These are phyloP conservation scores for Dovyalis caffra DNA, from an alignment of 345 rosid species.

Conservation along the genomic window DNA sequence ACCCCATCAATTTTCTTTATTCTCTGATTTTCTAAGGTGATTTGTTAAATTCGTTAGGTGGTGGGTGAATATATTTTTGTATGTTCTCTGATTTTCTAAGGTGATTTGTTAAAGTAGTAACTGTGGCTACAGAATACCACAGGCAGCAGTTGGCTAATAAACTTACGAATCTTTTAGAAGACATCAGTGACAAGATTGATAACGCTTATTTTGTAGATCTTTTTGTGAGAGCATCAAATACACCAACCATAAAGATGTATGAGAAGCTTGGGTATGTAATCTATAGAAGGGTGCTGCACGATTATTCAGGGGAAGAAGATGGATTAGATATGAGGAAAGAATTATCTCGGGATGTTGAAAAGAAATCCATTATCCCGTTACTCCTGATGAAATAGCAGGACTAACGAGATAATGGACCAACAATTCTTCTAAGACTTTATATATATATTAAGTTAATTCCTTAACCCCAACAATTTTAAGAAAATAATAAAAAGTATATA, in stretches of 20 bases:
- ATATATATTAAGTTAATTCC: too few relatives aligned
- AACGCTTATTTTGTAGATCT: constrained; percentile 94
- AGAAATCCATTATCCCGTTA: too few relatives aligned
- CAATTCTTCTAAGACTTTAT: too few relatives aligned
- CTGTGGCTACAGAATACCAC: constrained; percentile 83
- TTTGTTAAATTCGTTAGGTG: neutral
- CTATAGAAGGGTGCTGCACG: constrained; percentile 79
- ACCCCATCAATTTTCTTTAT: neutral
- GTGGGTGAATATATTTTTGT: neutral
- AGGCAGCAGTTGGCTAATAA: constrained; percentile 90
- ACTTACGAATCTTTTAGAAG: constrained; percentile 84
- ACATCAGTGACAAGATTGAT: constrained; percentile 83
- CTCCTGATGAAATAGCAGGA: too few relatives aligned
- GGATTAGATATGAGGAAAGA: too few relatives aligned
- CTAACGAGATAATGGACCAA: too few relatives aligned
- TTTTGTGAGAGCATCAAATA: constrained; percentile 93
- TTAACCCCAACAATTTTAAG: too few relatives aligned
- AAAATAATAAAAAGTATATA: too few relatives aligned
- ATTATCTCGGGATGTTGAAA: too few relatives aligned
- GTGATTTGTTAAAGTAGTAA: too few relatives aligned
- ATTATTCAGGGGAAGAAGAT: constrained; percentile 95
- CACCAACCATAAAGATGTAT: constrained; percentile 96
- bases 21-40: neutral
- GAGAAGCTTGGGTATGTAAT: constrained; percentile 93
- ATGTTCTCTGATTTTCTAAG: too few relatives aligned